A percentile compares a stretch with the other conserved stretches of the same genome.
Conservation (phyloP, 202 grass and related monocot species). For the Cymbopogon flexuosus region DNA sequence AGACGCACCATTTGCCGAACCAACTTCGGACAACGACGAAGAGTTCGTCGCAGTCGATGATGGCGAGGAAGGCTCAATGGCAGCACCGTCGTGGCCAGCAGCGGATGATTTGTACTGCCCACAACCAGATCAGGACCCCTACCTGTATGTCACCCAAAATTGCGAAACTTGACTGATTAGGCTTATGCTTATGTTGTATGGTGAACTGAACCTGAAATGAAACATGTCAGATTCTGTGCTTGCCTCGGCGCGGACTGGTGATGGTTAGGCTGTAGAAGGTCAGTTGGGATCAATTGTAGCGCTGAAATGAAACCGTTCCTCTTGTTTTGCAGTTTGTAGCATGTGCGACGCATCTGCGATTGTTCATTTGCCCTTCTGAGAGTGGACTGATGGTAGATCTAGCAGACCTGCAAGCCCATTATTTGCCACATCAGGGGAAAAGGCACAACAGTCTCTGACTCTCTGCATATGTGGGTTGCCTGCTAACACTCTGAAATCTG, state of each 20-base stretch:
- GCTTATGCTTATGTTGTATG: background rate
- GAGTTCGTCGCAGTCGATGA: slow-evolving; percentile 14
- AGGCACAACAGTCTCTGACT: background rate
- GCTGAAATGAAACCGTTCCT: background rate
- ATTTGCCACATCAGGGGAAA: background rate
- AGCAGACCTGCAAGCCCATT: background rate
- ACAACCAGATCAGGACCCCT: slow-evolving; percentile 39
- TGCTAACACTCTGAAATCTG: background rate
- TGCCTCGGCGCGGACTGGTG: background rate
- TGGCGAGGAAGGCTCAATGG: slow-evolving; percentile 12
- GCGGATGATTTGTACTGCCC: slow-evolving; percentile 25
- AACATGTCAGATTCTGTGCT: background rate
- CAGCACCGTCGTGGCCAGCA: background rate
- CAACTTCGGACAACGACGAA: slow-evolving; percentile 25
- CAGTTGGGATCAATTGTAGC: background rate
- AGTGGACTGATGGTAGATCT: background rate
- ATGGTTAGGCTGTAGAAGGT: background rate
- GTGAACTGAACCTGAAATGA: background rate
- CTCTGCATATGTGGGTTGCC: background rate
- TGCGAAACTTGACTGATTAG: background rate
- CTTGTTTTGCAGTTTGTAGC: background rate
- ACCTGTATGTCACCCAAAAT: slow-evolving; percentile 27
- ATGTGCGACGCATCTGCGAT: background rate
- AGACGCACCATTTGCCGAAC: slow-evolving; percentile 42
- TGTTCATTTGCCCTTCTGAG: background rate